Evolutionary conservation across 1,284 basidiomycete species (phyloP), one percentile per base, ranked within the genome.

Genomic region (Trichosporon sp.): DNA sequence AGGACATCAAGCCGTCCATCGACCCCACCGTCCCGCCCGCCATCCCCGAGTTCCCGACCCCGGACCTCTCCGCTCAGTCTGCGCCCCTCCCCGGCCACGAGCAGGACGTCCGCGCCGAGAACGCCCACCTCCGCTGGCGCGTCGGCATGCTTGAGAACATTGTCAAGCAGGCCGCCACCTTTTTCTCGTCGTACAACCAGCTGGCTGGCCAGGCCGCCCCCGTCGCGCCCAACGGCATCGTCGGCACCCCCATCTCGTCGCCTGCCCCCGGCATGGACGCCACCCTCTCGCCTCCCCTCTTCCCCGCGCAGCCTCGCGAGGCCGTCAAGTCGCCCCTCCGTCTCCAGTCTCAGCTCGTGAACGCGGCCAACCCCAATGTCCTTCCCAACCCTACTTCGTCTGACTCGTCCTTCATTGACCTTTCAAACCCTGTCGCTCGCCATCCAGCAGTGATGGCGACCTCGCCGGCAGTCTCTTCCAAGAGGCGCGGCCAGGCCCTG

Each of bases 391-490:
- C 60, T 32, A 42, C 67, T 58, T 66, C 68, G 58, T 64, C 66
- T 34, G 65, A 68, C 58, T 65, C 67, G 69, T 72, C 72, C 67
- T 68, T 65, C 32, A 51, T 72, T 68, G 44, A 75, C 67, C 66
- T 71, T 65, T 74, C 73, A 71, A 77, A 68, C 67, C 74, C 77
- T 73, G 69, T 80, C 79, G 76, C 80, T 81, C 75, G 80, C 80
- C 72, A 69, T 76, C 78, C 80, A 80, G 80, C 80, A 81, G 80
- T 69, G 78, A 76, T 82, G 80, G 80, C 77, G 79, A 79, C 78
- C 72, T 60, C 63, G 69, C 34, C 67, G 65, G 65, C 67, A 35
- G 72, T 72, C 72, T 73, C 76, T 70, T 62, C 68, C 4, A 58
- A 60, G 69, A 71, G 73, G 72, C 72, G 72, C 65, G 73, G 70